Conservation (phyloP, 805 yeast species). For the Lipomyces spencermartinsiae region DNA sequence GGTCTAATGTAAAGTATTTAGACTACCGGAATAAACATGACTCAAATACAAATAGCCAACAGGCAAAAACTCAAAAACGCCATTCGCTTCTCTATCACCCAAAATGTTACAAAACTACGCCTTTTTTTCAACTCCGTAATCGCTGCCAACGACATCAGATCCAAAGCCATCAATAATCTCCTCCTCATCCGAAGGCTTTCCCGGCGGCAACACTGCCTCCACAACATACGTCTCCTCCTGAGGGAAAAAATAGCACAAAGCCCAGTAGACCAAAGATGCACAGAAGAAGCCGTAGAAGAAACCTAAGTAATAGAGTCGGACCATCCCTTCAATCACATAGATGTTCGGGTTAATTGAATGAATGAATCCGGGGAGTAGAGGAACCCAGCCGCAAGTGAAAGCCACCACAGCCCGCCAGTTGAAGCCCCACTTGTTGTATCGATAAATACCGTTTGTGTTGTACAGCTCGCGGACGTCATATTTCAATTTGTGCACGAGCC, state of each 20-base stretch:
- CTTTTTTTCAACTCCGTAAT: not conserved
- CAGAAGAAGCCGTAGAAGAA: slow-evolving; percentile 37
- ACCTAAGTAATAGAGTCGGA: slow-evolving; percentile 36
- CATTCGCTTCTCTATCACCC: not conserved
- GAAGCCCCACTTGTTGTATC: slow-evolving; percentile 32
- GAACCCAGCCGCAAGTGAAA: slow-evolving; percentile 26
- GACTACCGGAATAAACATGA: no score
- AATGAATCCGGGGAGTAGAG: slow-evolving; percentile 33
- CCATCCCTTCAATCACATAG: slow-evolving; percentile 18
- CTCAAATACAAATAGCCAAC: not conserved
- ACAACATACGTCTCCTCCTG: slow-evolving; percentile 17
- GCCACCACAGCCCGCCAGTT: slow-evolving; percentile 29
- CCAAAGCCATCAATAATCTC: slow-evolving; percentile 1
- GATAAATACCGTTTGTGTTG: slow-evolving; percentile 21
- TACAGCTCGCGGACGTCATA: slow-evolving; percentile 26
- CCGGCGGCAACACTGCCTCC: slow-evolving; percentile 21
- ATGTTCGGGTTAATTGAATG: slow-evolving; percentile 18
- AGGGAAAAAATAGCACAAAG: slow-evolving; percentile 20
- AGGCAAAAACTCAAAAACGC: not conserved
- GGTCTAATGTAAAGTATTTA: no score
- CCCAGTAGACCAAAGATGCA: slow-evolving; percentile 25
- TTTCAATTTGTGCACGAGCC: slow-evolving; percentile 15
- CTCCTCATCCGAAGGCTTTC: slow-evolving; percentile 20
- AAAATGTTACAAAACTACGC: not conserved
- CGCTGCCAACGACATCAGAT: not conserved